Conservation (phyloP, 192 early-diverging fungal species). For the Phlyctochytrium arcticum region DNA sequence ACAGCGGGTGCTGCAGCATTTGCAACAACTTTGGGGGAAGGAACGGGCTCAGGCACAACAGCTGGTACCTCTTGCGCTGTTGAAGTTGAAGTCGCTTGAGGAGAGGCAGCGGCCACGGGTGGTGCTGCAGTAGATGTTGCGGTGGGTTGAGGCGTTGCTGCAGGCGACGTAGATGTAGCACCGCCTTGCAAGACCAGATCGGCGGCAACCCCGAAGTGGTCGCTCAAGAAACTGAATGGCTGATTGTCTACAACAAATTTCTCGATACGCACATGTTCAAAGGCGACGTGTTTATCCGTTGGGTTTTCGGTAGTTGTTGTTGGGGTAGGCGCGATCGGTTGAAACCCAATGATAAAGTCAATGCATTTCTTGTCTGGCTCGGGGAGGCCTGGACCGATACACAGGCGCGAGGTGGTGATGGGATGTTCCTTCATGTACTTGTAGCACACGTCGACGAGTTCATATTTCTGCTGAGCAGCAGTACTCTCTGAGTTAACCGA, state of each 20-base stretch:
- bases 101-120: background rate
- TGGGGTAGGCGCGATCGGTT: background rate
- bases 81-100: background rate
- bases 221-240: conserved; percentile 22
- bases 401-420: conserved; percentile 19
- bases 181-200: background rate
- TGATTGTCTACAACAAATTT: conserved; percentile 19
- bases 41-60: too few relatives aligned
- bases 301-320: background rate
- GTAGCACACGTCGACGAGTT: conserved; percentile 3
- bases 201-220: conserved; percentile 23
- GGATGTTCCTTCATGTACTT: conserved; percentile 9
- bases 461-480: background rate
- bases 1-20: too few relatives aligned
- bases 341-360: conserved; percentile 16
- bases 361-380: conserved; percentile 24
- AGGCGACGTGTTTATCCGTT: background rate
- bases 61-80: too few relatives aligned
- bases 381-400: conserved; percentile 4
- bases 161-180: too few relatives aligned
- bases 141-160: background rate
- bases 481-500: background rate
- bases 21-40: too few relatives aligned
- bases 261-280: conserved; percentile 11
- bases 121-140: background rate